These are phyloP conservation scores for Alternaria metachromatica DNA, from an alignment of 2,329 filamentous ascomycete species.

Conservation along the genomic window DNA sequence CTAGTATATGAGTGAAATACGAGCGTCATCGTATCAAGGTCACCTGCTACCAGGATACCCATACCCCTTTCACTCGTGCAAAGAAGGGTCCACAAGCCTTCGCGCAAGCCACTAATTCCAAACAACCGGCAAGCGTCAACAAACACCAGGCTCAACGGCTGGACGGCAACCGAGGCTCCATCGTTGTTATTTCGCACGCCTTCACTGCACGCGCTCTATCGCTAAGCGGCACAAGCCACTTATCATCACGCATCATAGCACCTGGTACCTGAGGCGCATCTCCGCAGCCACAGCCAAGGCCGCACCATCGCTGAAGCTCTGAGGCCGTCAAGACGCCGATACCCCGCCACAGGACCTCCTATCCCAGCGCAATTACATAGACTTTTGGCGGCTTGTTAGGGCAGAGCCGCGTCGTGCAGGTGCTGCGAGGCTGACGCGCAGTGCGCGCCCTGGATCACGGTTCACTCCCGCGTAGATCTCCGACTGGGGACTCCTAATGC, in stretches of 20 bases:
- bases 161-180: background rate
- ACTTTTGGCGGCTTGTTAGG: background rate
- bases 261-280: slow-evolving; percentile 14
- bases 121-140: slow-evolving; percentile 16
- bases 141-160: slow-evolving; percentile 10
- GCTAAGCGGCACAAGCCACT: slow-evolving; percentile 18
- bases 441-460: slow-evolving; percentile 10
- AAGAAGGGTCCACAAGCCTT: slow-evolving; percentile 1
- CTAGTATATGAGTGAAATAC: background rate
- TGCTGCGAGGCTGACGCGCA: slow-evolving; percentile 15
- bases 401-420: slow-evolving; percentile 1
- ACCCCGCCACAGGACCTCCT: slow-evolving; percentile 12
- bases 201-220: slow-evolving; percentile 14
- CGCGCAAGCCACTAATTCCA: slow-evolving; percentile 1
- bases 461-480: slow-evolving; percentile 14
- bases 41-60: slow-evolving; percentile 12
- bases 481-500: slow-evolving; percentile 21
- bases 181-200: slow-evolving; percentile 1
- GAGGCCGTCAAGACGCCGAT: slow-evolving; percentile 14
- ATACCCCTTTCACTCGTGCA: slow-evolving; percentile 2
- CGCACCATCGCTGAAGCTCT: slow-evolving; percentile 19
- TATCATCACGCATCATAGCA: slow-evolving; percentile 5
- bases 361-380: background rate
- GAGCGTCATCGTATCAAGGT: background rate
- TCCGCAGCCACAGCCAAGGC: slow-evolving; percentile 31